Base-by-base conservation (phyloP, 1,284 basidiomycete species). In the Peniophora sp. region DNA sequence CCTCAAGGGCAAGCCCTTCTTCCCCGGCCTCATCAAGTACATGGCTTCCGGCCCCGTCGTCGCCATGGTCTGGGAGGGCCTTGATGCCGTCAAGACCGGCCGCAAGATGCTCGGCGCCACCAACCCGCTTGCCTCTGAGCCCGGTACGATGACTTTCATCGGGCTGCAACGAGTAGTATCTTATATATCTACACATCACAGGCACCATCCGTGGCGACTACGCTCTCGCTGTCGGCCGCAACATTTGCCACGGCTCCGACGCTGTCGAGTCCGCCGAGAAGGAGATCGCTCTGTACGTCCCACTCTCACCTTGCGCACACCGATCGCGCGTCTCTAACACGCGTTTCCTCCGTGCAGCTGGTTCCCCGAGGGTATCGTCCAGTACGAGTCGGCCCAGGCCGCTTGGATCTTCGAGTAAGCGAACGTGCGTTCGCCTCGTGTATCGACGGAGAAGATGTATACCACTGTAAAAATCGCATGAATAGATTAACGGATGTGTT, bases 21-120 rank as follows among this genome's bases (percentile, higher is more conserved):
- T 97, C 85, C 87, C 89, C 58, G 85, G 87, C 58, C 72, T 97
- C 62, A 86, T 96, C 79, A 85, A 84, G 67, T 97, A 97, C 81
- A 92, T 97, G 95, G 80, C 84, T 52, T 83, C 91, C 57, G 96
- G 96, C 57, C 96, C 96, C 61, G 96, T 99, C 61, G 87, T 97
- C 64, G 91, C 81, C 64, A 97, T 97, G 85, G 96, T 96, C 64
- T 97, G 93, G 83, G 81, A 97, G 75, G 96, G 96, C 62, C 85
- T 95, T 63, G 92, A 97, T 67, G 92, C 92, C 60, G 93, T 97
- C 77, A 96, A 96, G 81, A 93, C 90, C 56, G 94, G 94, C 62
- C 92, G 94, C 73, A 79, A 71, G 68, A 93, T 98, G 85, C 89
- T 99, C 62, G 94, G 96, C 67, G 86, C 93, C 47, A 98, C 97